Base-by-base conservation (phyloP, 768 basidiomycete genomes). In the Leccinum pellstonianum region DNA sequence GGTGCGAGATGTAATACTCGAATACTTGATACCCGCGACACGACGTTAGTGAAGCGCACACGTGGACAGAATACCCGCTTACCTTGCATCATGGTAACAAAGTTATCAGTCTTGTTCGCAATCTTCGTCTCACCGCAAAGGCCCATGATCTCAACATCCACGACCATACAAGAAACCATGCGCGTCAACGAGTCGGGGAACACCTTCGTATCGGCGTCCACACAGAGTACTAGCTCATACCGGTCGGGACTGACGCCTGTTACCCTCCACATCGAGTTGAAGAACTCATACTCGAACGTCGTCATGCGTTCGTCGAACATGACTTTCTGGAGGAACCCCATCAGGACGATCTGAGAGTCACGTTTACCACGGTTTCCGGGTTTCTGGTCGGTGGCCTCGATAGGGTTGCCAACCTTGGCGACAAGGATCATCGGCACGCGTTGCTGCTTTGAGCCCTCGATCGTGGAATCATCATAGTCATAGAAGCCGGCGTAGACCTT, bases 241-340 rank as follows among this genome's bases (percentile, higher is more conserved):
- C 89, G 86, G 78, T 98, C 97, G 6, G 97, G 96, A 71, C 90
- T 91, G 60, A 99, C 87, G 29, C 97, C 97, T 15, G 95, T 96
- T 47, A 86, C 90, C 56, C 96, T 80, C 97, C 97, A 99, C 19
- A 98, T 80, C 55, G 93, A 88, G 76, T 99, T 99, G 86, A 99
- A 99, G 76, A 98, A 98, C 76, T 98, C 97, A 74, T 98, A 98
- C 77, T 98, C 97, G 73, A 99, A 95, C 56, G 93, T 96, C 62
- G 96, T 97, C 96, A 99, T 98, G 55, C 97, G 86, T 79, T 99
- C 97, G 76, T 99, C 97, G 67, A 98, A 98, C 95, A 99, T 97
- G 67, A 98, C 95, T 75, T 97, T 98, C 76, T 99, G 97, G 72
- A 98, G 79, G 82, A 98, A 98, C 19, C 83, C 83, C 97, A 99